Conservation (phyloP, 805 yeast species). For the Lachancea sp. region DNA sequence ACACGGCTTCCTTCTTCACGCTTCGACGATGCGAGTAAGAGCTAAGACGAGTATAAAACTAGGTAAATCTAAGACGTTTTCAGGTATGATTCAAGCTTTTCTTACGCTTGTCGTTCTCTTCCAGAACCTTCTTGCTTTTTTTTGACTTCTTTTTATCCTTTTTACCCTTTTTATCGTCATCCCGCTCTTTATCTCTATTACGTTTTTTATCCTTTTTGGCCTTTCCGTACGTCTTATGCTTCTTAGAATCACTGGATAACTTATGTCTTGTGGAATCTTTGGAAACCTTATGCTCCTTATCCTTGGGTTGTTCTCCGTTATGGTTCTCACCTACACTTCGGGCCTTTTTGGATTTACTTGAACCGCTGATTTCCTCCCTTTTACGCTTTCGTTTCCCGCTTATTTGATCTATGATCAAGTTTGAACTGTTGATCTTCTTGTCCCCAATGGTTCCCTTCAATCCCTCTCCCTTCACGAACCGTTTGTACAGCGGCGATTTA, state of each 20-base stretch:
- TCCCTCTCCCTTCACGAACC: slow-evolving; percentile 86
- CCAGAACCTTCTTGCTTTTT: not conserved
- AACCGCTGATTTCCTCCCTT: not conserved
- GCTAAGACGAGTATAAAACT: no score
- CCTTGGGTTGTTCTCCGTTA: slow-evolving; percentile 10
- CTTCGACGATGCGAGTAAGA: no score
- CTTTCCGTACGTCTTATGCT: not conserved
- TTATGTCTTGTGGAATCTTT: slow-evolving; percentile 20
- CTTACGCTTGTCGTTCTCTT: not conserved
- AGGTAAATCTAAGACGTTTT: no score
- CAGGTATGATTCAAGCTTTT: not conserved
- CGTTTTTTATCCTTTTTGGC: not conserved
- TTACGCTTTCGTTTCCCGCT: slow-evolving; percentile 5
- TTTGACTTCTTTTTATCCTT: not conserved
- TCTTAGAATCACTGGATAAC: slow-evolving; percentile 11
- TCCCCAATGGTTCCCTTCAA: slow-evolving; percentile 66
- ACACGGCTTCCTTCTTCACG: no score
- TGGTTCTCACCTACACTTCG: slow-evolving; percentile 13
- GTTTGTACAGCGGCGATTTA: slow-evolving; percentile 67
- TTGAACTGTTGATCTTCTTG: slow-evolving; percentile 19
- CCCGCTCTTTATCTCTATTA: not conserved
- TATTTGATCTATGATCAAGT: slow-evolving; percentile 5
- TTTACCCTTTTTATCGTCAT: not conserved
- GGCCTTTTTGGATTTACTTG: not conserved
- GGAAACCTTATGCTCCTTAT: slow-evolving; percentile 20